A percentile compares a stretch with the other conserved stretches of the same genome.
Conservation (phyloP, 768 basidiomycete genomes). For the Tylopilus plumbeoviolaceoides region DNA sequence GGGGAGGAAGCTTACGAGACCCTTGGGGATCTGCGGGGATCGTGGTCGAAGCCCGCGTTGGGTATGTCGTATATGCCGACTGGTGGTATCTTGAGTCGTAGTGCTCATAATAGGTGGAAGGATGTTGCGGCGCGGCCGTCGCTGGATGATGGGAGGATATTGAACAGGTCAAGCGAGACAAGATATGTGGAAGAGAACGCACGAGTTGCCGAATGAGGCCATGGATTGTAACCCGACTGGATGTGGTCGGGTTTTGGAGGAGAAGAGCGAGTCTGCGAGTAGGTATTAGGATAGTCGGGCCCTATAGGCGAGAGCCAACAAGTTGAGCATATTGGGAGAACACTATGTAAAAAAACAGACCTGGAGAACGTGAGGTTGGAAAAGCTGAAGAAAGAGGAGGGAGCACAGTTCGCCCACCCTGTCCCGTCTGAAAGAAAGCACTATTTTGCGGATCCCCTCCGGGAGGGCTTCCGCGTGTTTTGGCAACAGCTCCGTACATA, state of each 20-base stretch:
- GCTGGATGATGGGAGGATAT: slow-evolving; percentile 8
- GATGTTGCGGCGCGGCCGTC: slow-evolving; percentile 45
- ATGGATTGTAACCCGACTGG: slow-evolving; percentile 45
- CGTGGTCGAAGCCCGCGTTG: slow-evolving; percentile 46
- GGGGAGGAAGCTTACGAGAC: slow-evolving; percentile 57
- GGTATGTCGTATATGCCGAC: slow-evolving; percentile 41
- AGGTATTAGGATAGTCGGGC: slow-evolving; percentile 57
- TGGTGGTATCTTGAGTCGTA: slow-evolving; percentile 48
- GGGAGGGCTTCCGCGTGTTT: slow-evolving; percentile 61
- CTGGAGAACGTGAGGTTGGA: slow-evolving; percentile 89
- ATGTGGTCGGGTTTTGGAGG: slow-evolving; percentile 58
- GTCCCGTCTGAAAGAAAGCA: slow-evolving; percentile 71
- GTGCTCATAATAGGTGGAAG: slow-evolving; percentile 51
- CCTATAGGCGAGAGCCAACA: slow-evolving; percentile 52
- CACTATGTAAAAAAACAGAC: slow-evolving; percentile 66
- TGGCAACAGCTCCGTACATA: slow-evolving; percentile 60
- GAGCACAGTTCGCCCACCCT: slow-evolving; percentile 87
- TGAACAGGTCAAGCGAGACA: slow-evolving; percentile 1
- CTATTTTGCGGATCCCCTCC: slow-evolving; percentile 57
- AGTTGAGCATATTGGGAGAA: slow-evolving; percentile 55
- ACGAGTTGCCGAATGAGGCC: slow-evolving; percentile 33
- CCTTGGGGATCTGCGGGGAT: slow-evolving; percentile 46
- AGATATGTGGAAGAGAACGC: slow-evolving; percentile 25
- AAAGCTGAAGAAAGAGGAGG: slow-evolving; percentile 81
- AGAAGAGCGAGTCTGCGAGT: slow-evolving; percentile 62